Conservation (phyloP, 805 yeast species). For the Brettanomyces nanus region DNA sequence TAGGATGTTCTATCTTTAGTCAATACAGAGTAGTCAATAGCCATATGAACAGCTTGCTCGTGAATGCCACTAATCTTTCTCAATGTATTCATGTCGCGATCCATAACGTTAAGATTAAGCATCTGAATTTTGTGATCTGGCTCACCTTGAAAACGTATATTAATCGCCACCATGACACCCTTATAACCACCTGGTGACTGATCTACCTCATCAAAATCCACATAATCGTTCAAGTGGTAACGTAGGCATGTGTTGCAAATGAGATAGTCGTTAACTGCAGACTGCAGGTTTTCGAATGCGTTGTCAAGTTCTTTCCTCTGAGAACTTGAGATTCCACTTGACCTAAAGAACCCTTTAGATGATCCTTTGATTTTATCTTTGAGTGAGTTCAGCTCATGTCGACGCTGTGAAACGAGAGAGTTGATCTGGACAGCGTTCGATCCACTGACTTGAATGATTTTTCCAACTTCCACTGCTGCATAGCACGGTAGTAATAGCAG, state of each 20-base stretch:
- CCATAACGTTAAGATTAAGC: slow-evolving; percentile 22
- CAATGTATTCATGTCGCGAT: slow-evolving; percentile 19
- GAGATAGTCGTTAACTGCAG: slow-evolving; percentile 3
- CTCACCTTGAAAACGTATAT: slow-evolving; percentile 12
- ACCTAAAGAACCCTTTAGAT: neutral
- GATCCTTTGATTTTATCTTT: neutral
- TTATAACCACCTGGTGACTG: neutral
- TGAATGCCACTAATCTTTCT: slow-evolving; percentile 19
- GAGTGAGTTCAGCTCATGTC: neutral
- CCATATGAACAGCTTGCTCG: slow-evolving; percentile 12
- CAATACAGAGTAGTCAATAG: slow-evolving; percentile 17
- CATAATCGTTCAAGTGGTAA: slow-evolving; percentile 9
- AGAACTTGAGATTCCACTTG: neutral
- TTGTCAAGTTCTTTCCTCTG: neutral
- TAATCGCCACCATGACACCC: slow-evolving; percentile 16
- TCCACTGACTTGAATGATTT: neutral
- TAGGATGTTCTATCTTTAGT: slow-evolving; percentile 9
- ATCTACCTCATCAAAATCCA: slow-evolving; percentile 5
- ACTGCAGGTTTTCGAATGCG: neutral
- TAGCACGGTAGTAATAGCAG: neutral
- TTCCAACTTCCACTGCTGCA: neutral
- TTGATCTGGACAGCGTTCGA: neutral
- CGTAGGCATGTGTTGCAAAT: slow-evolving; percentile 11
- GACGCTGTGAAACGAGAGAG: neutral
- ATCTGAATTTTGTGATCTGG: slow-evolving; percentile 15